Percentiles rank a stretch among this genome's conserved stretches.
These are phyloP conservation scores for Botrytis porri DNA, from an alignment of 2,329 filamentous ascomycete genomes.

Conservation along the genomic window DNA sequence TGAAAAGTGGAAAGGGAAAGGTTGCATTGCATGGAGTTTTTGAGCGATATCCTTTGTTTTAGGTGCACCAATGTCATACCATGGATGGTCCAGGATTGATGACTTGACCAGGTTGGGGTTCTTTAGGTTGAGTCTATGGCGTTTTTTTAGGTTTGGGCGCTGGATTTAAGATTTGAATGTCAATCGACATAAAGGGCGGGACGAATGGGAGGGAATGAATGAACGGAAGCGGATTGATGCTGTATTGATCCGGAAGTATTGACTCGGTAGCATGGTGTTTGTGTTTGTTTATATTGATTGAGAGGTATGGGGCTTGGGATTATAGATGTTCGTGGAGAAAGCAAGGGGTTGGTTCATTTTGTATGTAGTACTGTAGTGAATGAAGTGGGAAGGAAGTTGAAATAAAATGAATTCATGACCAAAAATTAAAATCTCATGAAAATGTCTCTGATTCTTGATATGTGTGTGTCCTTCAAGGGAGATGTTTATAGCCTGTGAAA, in stretches of 20 bases:
- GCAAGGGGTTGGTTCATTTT: background rate
- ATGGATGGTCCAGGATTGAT: background rate
- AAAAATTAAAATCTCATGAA: background rate
- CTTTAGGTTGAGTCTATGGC: background rate
- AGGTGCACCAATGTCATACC: background rate
- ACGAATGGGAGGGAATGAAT: background rate
- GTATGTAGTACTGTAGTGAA: background rate
- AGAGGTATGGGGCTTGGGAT: background rate
- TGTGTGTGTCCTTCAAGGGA: too few relatives aligned
- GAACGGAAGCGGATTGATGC: slow-evolving; percentile 1
- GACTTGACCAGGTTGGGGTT: slow-evolving; percentile 1
- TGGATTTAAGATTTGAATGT: slow-evolving; percentile 1
- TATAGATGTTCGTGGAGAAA: background rate
- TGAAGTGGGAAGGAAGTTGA: background rate
- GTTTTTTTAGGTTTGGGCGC: background rate
- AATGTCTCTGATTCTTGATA: background rate
- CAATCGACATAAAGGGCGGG: background rate
- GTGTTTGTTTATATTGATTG: slow-evolving; percentile 5
- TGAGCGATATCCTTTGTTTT: slow-evolving; percentile 6
- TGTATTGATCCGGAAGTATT: slow-evolving; percentile 7
- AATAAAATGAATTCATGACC: background rate
- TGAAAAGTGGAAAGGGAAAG: background rate
- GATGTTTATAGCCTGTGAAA: too few relatives aligned
- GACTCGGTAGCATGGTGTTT: slow-evolving; percentile 9
- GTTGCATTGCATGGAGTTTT: slow-evolving; percentile 4